Percentiles rank a stretch among this genome's conserved stretches.
These are phyloP conservation scores for Pseudozyma thailandica DNA, from an alignment of 1,284 basidiomycete genomes.

Conservation along the genomic window DNA sequence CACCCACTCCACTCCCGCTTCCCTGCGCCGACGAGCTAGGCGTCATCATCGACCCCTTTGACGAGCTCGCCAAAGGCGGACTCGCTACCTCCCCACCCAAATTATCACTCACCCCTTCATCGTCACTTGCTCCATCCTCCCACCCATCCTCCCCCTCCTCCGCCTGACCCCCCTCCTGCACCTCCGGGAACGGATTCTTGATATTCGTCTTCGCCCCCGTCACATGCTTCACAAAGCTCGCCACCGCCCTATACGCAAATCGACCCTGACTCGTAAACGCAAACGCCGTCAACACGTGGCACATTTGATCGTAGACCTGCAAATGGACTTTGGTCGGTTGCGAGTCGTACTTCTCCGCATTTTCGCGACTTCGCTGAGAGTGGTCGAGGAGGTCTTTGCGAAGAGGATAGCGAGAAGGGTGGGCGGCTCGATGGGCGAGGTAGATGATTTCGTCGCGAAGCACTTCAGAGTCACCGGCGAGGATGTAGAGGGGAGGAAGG, in stretches of 20 bases:
- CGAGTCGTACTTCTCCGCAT: constrained; percentile 68
- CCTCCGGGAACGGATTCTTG: constrained; percentile 55
- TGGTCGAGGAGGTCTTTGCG: constrained; percentile 73
- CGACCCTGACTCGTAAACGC: constrained; percentile 69
- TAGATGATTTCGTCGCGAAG: constrained; percentile 87
- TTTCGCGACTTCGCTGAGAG: constrained; percentile 68
- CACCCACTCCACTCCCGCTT: background rate
- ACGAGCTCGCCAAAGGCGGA: constrained; percentile 18
- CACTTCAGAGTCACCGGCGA: constrained; percentile 87
- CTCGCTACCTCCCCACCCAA: constrained; percentile 29
- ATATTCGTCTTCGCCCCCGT: constrained; percentile 61
- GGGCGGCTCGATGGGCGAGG: constrained; percentile 86
- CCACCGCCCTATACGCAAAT: constrained; percentile 69
- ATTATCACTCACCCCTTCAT: constrained; percentile 28
- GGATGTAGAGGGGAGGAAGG: constrained; percentile 84
- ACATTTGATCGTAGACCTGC: constrained; percentile 73
- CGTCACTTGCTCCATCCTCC: constrained; percentile 5
- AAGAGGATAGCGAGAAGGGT: constrained; percentile 80
- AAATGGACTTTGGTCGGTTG: constrained; percentile 87
- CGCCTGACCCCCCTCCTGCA: constrained; percentile 19
- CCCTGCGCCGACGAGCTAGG: constrained; percentile 6
- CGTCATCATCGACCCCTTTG: constrained; percentile 9
- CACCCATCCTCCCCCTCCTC: constrained; percentile 3
- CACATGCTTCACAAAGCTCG: constrained; percentile 67
- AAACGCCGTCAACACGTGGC: constrained; percentile 71